These are phyloP conservation scores for Groenewaldozyma sp. DNA, from an alignment of 1,139 yeast species.

Conservation along the genomic window DNA sequence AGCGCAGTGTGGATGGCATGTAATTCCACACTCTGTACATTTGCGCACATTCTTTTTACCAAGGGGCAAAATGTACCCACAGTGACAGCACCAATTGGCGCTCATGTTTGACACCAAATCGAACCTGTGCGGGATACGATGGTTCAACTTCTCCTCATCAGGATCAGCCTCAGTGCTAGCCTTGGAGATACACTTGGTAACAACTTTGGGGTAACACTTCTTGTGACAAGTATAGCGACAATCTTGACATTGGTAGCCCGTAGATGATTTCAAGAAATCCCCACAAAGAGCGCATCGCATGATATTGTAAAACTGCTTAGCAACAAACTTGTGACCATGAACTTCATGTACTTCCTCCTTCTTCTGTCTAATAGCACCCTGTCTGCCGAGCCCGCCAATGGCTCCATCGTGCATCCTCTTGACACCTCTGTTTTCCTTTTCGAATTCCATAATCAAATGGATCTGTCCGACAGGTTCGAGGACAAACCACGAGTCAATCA, in stretches of 20 bases:
- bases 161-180: constrained; percentile 76
- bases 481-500: constrained; percentile 75
- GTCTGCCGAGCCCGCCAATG: constrained; percentile 86
- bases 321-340: constrained; percentile 95
- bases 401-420: constrained; percentile 37
- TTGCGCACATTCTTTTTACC: constrained; percentile 91
- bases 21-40: constrained; percentile 89
- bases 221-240: constrained; percentile 91
- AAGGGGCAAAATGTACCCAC: constrained; percentile 94
- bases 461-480: constrained; percentile 94
- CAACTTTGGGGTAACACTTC: constrained; percentile 88
- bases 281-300: constrained; percentile 98
- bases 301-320: constrained; percentile 87
- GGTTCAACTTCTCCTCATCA: constrained; percentile 87
- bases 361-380: constrained; percentile 93
- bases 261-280: constrained; percentile 73
- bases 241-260: constrained; percentile 95
- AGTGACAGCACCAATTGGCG: constrained; percentile 98
- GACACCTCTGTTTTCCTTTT: constrained; percentile 48
- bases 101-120: constrained; percentile 87
- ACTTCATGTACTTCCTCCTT: constrained; percentile 93
- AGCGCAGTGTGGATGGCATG: constrained; percentile 89
- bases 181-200: constrained; percentile 90
- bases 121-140: constrained; percentile 93
- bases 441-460: constrained; percentile 66